Conservation (phyloP, 306 rosid species). For the Gynostemma pentaphyllum region DNA sequence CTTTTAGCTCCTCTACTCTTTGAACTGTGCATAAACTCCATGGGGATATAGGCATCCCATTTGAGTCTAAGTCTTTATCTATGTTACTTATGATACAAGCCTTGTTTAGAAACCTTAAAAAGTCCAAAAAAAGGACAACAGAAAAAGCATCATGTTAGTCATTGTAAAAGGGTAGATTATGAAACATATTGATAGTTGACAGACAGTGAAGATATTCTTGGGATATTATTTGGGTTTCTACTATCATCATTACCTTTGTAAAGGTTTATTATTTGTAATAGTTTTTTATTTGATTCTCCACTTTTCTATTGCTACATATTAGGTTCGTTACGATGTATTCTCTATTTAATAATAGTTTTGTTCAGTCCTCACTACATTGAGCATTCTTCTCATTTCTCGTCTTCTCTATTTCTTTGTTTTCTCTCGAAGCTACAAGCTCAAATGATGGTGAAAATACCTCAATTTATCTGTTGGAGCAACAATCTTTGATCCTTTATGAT, state of each 20-base stretch:
- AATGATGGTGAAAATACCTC: conserved; percentile 52
- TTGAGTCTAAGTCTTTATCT: conserved; percentile 30
- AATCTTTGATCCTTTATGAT: conserved; percentile 34
- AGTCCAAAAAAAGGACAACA: neutral
- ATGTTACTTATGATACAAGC: conserved; percentile 51
- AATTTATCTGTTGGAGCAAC: conserved; percentile 45
- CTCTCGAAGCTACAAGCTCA: too few relatives aligned
- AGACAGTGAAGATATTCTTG: too few relatives aligned
- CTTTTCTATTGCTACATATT: too few relatives aligned
- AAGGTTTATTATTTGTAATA: too few relatives aligned
- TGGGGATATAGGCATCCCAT: conserved; percentile 39
- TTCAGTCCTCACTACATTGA: too few relatives aligned
- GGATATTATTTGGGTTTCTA: too few relatives aligned
- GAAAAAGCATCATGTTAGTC: neutral
- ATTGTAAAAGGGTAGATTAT: neutral
- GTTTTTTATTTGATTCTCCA: too few relatives aligned
- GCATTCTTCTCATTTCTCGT: too few relatives aligned
- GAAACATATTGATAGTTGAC: neutral
- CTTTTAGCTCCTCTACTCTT: conserved; percentile 77
- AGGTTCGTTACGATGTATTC: too few relatives aligned
- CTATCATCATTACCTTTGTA: too few relatives aligned
- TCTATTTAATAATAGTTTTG: too few relatives aligned
- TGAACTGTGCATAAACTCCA: conserved; percentile 58
- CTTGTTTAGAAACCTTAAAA: conserved; percentile 59
- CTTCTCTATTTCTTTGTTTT: too few relatives aligned